Evolutionary conservation across 2,329 filamentous ascomycete species (phyloP).

Genomic region (Neurospora sp.): DNA sequence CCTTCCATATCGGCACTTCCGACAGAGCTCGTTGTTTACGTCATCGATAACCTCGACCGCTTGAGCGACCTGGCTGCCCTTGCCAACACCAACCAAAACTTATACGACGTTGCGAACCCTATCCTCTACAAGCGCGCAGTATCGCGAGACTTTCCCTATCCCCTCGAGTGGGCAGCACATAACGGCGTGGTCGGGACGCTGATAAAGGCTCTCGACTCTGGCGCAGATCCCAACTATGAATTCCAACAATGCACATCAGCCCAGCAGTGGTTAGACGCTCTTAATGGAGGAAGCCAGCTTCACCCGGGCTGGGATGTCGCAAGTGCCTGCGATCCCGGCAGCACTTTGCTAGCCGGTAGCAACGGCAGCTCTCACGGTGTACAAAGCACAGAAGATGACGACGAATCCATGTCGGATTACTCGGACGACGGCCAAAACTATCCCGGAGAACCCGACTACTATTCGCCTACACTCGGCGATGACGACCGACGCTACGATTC

Average conservation of each 20-base stretch:
- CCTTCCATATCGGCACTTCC: conserved; percentile 14
- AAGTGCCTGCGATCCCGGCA: background rate
- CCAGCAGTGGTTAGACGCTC: conserved; percentile 9
- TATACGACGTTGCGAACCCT: conserved; percentile 16
- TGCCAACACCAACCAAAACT: conserved; percentile 14
- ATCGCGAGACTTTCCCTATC: conserved; percentile 8
- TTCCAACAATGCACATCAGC: conserved; percentile 11
- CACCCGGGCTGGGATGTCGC: background rate
- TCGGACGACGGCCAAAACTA: conserved; percentile 5
- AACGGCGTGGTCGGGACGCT: conserved; percentile 17
- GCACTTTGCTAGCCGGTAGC: background rate
- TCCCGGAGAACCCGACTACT: conserved; percentile 8
- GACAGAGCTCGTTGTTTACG: conserved; percentile 18
- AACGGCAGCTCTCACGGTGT: background rate
- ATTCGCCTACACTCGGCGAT: conserved; percentile 8
- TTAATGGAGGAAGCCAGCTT: conserved; percentile 1
- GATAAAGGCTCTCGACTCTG: conserved; percentile 16
- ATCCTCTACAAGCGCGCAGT: conserved; percentile 19
- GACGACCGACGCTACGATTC: background rate
- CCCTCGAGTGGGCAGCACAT: conserved; percentile 19
- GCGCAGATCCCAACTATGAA: conserved; percentile 16
- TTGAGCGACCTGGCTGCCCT: conserved; percentile 17
- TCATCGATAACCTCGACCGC: conserved; percentile 16
- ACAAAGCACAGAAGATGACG: background rate
- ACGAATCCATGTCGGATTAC: conserved; percentile 9